phyloP scores from a whole-genome alignment of 257 asterid genomes.

The Fraxinus cuspidata region DNA sequence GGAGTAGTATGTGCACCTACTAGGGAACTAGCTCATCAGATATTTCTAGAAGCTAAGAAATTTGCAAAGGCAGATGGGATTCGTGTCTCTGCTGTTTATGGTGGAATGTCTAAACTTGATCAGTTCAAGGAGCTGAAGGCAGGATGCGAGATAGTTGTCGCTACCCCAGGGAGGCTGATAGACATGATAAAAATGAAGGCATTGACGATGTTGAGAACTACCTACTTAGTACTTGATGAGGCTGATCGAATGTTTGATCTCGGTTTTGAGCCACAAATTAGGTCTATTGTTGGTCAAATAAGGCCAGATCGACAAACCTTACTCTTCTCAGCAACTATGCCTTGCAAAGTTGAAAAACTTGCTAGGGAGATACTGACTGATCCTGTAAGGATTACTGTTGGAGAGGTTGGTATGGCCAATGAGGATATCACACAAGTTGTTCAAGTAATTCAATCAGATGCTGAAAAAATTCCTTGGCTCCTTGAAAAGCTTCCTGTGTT shows the following conservation, averaged over 20 bases:
- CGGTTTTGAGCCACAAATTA: conserved; percentile 96
- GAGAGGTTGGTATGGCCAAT: conserved; percentile 97
- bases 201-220: conserved; percentile 72
- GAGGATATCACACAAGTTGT: conserved; percentile 95
- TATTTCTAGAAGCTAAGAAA: conserved; percentile 90
- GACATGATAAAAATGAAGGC: conserved; percentile 98
- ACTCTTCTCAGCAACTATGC: conserved; percentile 99
- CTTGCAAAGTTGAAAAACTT: conserved; percentile 89
- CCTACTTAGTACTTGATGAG: conserved; percentile 95
- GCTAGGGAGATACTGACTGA: conserved; percentile 94
- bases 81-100: conserved; percentile 95
- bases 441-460: conserved; percentile 74
- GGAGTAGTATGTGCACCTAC: conserved; percentile 99
- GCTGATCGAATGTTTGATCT: conserved; percentile 99
- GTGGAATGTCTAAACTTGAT: conserved; percentile 98
- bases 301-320: conserved; percentile 96
- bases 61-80: conserved; percentile 80
- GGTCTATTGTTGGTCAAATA: conserved; percentile 94
- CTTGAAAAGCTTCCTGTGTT: conserved; percentile 83
- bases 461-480: conserved; percentile 91
- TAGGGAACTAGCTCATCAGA: conserved; percentile 97
- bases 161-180: conserved; percentile 97
- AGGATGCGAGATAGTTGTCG: conserved; percentile 95
- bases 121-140: conserved; percentile 97
- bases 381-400: conserved; percentile 92